phyloP scores from a whole-genome alignment of 164 flowering plant species.

The Dillenia turbinata region DNA sequence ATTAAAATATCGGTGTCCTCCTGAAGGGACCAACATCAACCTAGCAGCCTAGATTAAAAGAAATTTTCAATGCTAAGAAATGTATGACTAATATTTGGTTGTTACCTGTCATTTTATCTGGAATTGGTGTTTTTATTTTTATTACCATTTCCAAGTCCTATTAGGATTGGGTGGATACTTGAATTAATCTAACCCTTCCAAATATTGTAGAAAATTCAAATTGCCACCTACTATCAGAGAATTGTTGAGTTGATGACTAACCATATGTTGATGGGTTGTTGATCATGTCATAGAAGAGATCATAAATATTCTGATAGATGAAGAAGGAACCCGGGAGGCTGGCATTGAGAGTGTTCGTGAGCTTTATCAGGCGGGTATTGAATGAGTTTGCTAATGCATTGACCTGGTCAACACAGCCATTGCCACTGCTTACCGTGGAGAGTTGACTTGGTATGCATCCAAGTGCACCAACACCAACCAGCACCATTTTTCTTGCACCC shows the following conservation, averaged over 20 bases:
- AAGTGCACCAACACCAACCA: constrained; percentile 25
- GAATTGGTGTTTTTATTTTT: no score
- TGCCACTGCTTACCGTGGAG: constrained; percentile 12
- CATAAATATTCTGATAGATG: constrained; percentile 24
- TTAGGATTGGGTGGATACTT: no score
- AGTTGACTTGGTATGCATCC: constrained; percentile 35
- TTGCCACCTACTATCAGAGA: no score
- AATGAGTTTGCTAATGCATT: constrained; percentile 19
- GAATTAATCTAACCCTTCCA: no score
- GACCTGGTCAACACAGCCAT: constrained; percentile 19
- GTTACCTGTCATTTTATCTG: no score
- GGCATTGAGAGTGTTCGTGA: constrained; percentile 14
- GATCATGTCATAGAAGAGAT: constrained; percentile 19
- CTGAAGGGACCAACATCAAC: no score
- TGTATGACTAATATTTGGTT: no score
- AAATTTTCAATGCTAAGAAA: no score
- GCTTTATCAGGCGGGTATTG: constrained; percentile 20
- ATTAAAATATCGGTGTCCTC: no score
- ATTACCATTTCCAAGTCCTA: no score
- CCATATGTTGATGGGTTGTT: constrained; percentile 25
- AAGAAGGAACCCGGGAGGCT: constrained; percentile 25
- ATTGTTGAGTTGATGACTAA: constrained; percentile 8
- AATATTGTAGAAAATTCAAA: no score
- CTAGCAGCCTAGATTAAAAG: no score
- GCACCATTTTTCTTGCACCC: constrained; percentile 29